Percentiles rank a stretch among this genome's conserved stretches.
phyloP scores from a whole-genome alignment of 2,329 filamentous ascomycete genomes.

The Arthrinium phaeospermum region DNA sequence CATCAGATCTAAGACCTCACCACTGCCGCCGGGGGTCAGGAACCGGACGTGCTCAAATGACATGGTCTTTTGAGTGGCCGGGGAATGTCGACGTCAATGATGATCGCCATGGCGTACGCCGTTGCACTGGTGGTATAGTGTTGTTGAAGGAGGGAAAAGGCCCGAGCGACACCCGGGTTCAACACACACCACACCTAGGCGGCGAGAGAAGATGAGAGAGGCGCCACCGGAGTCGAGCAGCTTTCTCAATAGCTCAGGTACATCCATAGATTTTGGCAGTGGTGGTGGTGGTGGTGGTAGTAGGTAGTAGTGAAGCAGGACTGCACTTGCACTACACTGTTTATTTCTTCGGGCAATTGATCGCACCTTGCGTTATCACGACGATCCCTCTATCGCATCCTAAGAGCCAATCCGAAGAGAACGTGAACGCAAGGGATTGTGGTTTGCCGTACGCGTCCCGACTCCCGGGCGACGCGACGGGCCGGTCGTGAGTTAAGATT shows the following conservation, averaged over 20 bases:
- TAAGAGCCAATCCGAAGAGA: not conserved
- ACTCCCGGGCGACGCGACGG: not conserved
- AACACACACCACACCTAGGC: not conserved
- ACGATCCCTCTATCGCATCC: not conserved
- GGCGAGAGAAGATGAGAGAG: not conserved
- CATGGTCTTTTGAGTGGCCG: not conserved
- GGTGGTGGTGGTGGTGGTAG: no score
- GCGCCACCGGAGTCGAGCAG: not conserved
- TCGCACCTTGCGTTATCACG: not conserved
- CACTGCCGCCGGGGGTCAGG: constrained; percentile 24
- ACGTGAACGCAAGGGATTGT: not conserved
- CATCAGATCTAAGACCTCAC: constrained; percentile 3
- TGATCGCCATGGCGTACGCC: constrained; percentile 21
- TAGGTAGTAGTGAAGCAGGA: not conserved
- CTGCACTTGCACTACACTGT: not conserved
- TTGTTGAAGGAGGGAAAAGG: not conserved
- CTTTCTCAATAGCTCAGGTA: not conserved
- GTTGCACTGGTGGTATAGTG: constrained; percentile 4
- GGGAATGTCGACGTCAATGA: constrained; percentile 9
- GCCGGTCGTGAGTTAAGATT: not conserved
- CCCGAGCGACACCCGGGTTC: not conserved
- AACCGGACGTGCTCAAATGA: constrained; percentile 22
- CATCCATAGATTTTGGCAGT: not conserved
- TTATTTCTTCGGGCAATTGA: not conserved
- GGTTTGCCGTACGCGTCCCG: not conserved